Conservation (phyloP, 805 yeast species). For the Starmera dryadoides region DNA sequence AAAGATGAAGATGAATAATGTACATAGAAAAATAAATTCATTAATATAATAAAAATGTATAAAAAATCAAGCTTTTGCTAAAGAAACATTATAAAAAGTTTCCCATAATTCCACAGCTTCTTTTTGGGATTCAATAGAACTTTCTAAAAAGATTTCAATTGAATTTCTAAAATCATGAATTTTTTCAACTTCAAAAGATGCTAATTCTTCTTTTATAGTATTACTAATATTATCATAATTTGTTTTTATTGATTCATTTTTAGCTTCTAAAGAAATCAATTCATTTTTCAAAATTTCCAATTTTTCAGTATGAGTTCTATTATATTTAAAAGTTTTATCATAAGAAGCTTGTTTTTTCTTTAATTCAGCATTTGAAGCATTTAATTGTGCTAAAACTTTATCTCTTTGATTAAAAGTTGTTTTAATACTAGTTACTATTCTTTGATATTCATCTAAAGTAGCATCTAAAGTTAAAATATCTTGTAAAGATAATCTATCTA, state of each 20-base stretch:
- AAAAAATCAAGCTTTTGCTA: constrained; percentile 9
- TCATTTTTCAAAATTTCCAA: constrained; percentile 52
- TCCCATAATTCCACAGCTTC: constrained; percentile 87
- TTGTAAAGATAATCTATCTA: constrained; percentile 74
- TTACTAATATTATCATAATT: constrained; percentile 59
- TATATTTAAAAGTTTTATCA: constrained; percentile 38
- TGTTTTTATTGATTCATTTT: constrained; percentile 44
- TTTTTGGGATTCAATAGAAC: constrained; percentile 88
- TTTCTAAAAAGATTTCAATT: constrained; percentile 85
- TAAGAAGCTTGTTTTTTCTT: constrained; percentile 38
- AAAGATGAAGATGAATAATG: constrained; percentile 11
- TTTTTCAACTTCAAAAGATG: constrained; percentile 63
- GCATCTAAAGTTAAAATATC: constrained; percentile 82
- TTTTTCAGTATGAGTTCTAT: constrained; percentile 56
- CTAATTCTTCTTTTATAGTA: constrained; percentile 61
- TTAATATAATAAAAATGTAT: not conserved
- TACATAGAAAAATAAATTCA: constrained; percentile 1
- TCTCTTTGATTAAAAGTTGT: constrained; percentile 69
- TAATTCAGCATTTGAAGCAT: constrained; percentile 42
- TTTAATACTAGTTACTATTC: constrained; percentile 69
- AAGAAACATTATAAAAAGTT: constrained; percentile 63
- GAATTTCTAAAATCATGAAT: constrained; percentile 80
- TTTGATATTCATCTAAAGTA: constrained; percentile 79
- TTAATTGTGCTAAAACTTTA: constrained; percentile 40
- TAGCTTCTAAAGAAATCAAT: constrained; percentile 44